Conservation (phyloP, 202 grass and related monocot genomes). For the Saccharum hybrid region DNA sequence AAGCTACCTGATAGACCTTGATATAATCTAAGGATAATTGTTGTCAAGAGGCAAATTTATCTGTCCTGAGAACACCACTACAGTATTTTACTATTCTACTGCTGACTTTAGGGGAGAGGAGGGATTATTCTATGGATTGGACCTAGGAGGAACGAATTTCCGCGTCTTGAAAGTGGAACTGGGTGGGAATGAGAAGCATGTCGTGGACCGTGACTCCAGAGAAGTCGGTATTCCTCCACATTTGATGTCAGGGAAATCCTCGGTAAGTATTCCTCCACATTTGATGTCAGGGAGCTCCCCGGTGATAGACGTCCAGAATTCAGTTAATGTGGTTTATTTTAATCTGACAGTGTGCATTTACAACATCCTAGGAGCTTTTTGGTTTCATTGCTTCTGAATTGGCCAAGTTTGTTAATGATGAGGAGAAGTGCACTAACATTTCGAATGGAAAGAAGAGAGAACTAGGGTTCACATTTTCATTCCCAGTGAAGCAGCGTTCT, state of each 20-base stretch:
- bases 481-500: slow-evolving; percentile 82
- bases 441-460: slow-evolving; percentile 57
- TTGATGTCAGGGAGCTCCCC: slow-evolving; percentile 74
- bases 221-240: slow-evolving; percentile 60
- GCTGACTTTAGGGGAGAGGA: slow-evolving; percentile 58
- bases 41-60: neutral
- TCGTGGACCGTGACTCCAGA: slow-evolving; percentile 54
- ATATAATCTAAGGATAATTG: neutral
- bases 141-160: slow-evolving; percentile 93
- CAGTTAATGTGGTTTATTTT: neutral
- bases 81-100: slow-evolving; percentile 14
- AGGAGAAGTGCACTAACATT: slow-evolving; percentile 40
- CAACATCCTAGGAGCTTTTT: slow-evolving; percentile 67
- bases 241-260: slow-evolving; percentile 76
- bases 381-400: slow-evolving; percentile 80
- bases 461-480: slow-evolving; percentile 92
- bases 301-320: slow-evolving; percentile 33
- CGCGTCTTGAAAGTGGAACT: slow-evolving; percentile 67
- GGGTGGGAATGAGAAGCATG: slow-evolving; percentile 61
- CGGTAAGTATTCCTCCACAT: slow-evolving; percentile 49
- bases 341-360: neutral
- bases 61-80: neutral
- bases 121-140: slow-evolving; percentile 81
- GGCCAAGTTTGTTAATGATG: slow-evolving; percentile 62
- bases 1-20: neutral